Evolutionary conservation across 257 asterid species (phyloP).

Genomic region (Rhazya stricta): DNA sequence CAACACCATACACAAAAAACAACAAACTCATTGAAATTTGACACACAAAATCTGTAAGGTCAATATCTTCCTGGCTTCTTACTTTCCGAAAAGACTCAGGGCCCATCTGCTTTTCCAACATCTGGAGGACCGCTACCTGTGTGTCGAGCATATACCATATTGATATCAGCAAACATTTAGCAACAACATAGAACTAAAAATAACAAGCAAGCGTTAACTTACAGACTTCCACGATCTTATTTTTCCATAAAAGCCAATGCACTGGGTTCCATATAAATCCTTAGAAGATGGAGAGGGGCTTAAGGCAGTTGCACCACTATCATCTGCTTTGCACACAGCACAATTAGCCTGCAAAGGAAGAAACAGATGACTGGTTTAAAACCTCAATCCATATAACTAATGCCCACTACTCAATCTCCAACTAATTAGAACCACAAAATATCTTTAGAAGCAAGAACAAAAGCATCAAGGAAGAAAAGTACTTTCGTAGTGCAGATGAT

Average conservation of each 20-base stretch:
- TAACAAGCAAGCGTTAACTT: slow-evolving; percentile 30
- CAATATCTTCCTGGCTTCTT: slow-evolving; percentile 13
- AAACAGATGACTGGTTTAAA: slow-evolving; percentile 5
- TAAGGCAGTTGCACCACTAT: slow-evolving; percentile 87
- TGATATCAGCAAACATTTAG: slow-evolving; percentile 5
- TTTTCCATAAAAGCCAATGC: slow-evolving; percentile 91
- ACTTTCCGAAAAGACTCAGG: slow-evolving; percentile 98
- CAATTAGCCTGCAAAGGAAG: slow-evolving; percentile 65
- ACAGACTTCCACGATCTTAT: slow-evolving; percentile 99
- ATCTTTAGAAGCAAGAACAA: not conserved
- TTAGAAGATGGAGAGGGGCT: slow-evolving; percentile 73
- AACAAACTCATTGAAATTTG: not conserved
- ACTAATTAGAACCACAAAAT: not conserved
- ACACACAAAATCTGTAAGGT: not conserved
- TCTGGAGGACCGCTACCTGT: slow-evolving; percentile 94
- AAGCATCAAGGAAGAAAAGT: not conserved
- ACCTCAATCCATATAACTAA: not conserved
- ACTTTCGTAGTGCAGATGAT: not conserved
- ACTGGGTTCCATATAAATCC: slow-evolving; percentile 89
- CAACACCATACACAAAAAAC: not conserved
- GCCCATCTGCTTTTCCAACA: slow-evolving; percentile 99
- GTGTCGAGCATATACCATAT: slow-evolving; percentile 14
- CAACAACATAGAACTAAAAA: slow-evolving; percentile 9
- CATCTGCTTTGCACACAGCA: slow-evolving; percentile 96
- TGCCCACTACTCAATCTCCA: not conserved